Evolutionary conservation across 805 yeast genomes (phyloP).

Genomic region (Teunomyces funiuensis): DNA sequence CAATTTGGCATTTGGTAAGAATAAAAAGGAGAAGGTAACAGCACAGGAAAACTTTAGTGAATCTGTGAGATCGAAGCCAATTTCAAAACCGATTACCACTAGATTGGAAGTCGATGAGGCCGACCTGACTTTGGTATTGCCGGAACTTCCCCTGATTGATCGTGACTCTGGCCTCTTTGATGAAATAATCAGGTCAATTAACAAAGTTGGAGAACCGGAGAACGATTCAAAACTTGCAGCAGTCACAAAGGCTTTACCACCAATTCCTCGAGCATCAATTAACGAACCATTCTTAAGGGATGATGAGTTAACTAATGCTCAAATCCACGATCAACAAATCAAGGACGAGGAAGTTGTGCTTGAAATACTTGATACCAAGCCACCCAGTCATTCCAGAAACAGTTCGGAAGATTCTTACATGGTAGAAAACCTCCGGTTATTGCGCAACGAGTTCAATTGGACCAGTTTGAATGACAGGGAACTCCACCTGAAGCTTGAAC

Average conservation of each 20-base stretch:
- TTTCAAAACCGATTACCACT: neutral
- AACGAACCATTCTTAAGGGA: slow-evolving; percentile 35
- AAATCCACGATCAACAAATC: slow-evolving; percentile 39
- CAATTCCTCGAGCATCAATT: slow-evolving; percentile 5
- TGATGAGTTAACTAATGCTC: slow-evolving; percentile 42
- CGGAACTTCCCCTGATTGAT: slow-evolving; percentile 1
- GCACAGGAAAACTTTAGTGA: neutral
- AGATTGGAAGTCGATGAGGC: neutral
- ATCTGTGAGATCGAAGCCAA: neutral
- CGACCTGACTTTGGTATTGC: neutral
- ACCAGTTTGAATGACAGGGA: slow-evolving; percentile 11
- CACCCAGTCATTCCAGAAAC: slow-evolving; percentile 7
- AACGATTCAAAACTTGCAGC: neutral
- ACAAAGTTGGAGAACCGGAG: slow-evolving; percentile 1
- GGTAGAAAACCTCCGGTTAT: slow-evolving; percentile 31
- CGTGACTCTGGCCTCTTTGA: slow-evolving; percentile 3
- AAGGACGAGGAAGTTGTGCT: slow-evolving; percentile 23
- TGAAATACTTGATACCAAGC: neutral
- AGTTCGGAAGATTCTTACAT: slow-evolving; percentile 26
- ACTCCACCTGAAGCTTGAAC: slow-evolving; percentile 3
- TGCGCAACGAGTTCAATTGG: slow-evolving; percentile 29
- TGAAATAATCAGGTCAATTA: neutral
- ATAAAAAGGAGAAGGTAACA: neutral
- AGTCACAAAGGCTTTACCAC: neutral
- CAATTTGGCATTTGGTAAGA: slow-evolving; percentile 4